Evolutionary conservation across 208 protist species (phyloP).

Genomic region (Crithidia thermophila): DNA sequence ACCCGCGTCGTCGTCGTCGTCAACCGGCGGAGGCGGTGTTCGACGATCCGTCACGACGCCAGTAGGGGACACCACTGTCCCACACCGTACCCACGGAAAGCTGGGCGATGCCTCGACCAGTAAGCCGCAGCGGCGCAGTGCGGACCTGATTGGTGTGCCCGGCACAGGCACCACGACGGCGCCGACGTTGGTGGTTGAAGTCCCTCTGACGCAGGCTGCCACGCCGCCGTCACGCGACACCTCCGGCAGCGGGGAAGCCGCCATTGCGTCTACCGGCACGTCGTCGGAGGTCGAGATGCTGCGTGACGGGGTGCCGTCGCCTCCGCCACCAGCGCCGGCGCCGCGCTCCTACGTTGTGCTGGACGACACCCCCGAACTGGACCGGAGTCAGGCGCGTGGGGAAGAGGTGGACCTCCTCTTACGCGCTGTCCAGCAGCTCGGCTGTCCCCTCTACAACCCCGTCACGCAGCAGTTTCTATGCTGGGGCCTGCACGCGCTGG

Average conservation of each 20-base stretch:
- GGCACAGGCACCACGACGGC: background rate
- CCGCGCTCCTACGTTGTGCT: constrained; percentile 1
- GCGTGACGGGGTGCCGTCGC: background rate
- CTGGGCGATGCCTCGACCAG: background rate
- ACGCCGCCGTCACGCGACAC: constrained; percentile 21
- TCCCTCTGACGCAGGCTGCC: constrained; percentile 9
- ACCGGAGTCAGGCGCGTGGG: background rate
- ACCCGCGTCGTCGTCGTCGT: background rate
- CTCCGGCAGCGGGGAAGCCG: constrained; percentile 5
- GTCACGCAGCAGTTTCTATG: constrained; percentile 61
- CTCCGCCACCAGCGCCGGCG: too few species aligned
- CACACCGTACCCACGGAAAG: too few species aligned
- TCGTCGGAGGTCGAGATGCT: background rate
- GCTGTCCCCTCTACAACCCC: constrained; percentile 80
- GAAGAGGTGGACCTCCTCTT: constrained; percentile 31
- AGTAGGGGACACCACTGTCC: too few species aligned
- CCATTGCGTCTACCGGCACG: constrained; percentile 2
- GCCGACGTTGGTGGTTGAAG: background rate
- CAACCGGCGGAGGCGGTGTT: constrained; percentile 1
- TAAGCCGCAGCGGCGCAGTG: constrained; percentile 13
- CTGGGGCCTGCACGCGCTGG: constrained; percentile 61
- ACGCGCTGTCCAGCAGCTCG: constrained; percentile 50
- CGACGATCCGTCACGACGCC: too few species aligned
- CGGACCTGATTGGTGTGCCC: background rate
- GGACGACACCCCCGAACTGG: constrained; percentile 22